Percentiles rank a stretch among this genome's conserved stretches.
Conservation (phyloP, 2,329 filamentous ascomycete species). For the Penicillium sp. region DNA sequence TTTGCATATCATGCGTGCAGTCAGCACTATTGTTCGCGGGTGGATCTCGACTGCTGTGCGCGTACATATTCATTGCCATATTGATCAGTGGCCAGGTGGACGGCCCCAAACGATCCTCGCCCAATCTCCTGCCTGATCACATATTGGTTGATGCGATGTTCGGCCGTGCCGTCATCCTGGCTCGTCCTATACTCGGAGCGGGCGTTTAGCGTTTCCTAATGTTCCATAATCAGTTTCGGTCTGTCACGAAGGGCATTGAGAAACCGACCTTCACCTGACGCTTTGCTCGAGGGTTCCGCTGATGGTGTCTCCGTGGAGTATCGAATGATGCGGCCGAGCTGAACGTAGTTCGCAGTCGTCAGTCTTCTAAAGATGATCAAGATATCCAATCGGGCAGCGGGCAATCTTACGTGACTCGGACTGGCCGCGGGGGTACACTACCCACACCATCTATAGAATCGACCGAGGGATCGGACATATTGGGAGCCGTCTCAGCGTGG, state of each 20-base stretch:
- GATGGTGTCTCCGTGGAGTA: conserved; percentile 62
- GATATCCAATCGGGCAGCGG: neutral
- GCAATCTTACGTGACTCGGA: conserved; percentile 14
- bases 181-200: conserved; percentile 81
- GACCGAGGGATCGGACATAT: conserved; percentile 8
- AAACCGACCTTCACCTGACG: conserved; percentile 58
- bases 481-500: conserved; percentile 4
- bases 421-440: conserved; percentile 6
- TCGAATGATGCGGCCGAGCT: conserved; percentile 48
- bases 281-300: conserved; percentile 56
- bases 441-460: conserved; percentile 7
- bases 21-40: neutral
- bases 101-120: conserved; percentile 89
- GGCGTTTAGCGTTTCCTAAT: conserved; percentile 84
- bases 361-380: neutral
- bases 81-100: conserved; percentile 85
- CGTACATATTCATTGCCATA: conserved; percentile 86
- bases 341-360: neutral
- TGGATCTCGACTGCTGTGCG: neutral
- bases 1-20: neutral
- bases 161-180: conserved; percentile 71
- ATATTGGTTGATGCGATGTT: conserved; percentile 93
- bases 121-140: conserved; percentile 92
- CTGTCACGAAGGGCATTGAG: conserved; percentile 1
- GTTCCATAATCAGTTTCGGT: conserved; percentile 10